Base-by-base conservation (phyloP, 2,329 filamentous ascomycete genomes). In the Fusarium xylarioides region DNA sequence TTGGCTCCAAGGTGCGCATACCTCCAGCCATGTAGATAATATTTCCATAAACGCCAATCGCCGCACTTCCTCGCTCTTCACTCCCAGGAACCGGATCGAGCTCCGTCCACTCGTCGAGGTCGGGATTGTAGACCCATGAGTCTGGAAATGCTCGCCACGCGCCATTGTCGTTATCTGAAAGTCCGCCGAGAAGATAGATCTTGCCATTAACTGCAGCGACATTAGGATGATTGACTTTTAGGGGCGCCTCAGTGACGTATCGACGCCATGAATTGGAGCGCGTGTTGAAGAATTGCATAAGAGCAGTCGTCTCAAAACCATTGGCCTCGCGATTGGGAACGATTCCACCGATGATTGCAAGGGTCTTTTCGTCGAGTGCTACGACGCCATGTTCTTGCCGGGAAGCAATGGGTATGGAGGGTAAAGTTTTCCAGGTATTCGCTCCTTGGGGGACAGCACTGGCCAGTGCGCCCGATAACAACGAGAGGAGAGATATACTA, bases 1-100 rank as follows among this genome's bases (percentile, higher is more conserved):
- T 40, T 0, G 63, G 64, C 2, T 66, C 57, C 7, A 82, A 68
- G 1, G 70, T 68, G 4, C 75, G 76, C 71, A 83, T 75, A 0
- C 84, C 83, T 7, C 83, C 83, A 3, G 81, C 83, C 4, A 85
- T 74, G 55, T 80, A 82, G 9, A 85, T 78, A 2, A 63, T 79
- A 7, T 73, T 63, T 4, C 73, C 76, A 11, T 77, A 61, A 2
- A 83, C 79, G 4, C 79, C 80, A 0, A 83, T 61, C 1, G 78
- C 76, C 0, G 83, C 79, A 56, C 79, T 81, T 0, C 82, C 84
- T 21, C 76, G 68, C 47, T 76, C 72, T 1, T 74, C 66, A 0
- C 77, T 79, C 1, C 71, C 55, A 0, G 82, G 81, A 43, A 82
- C 71, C 1, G 74, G 47, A 0, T 68, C 52, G 3, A 84, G 56